Base-by-base conservation (phyloP, 2,329 filamentous ascomycete genomes). In the Colletotrichum eremochloae region DNA sequence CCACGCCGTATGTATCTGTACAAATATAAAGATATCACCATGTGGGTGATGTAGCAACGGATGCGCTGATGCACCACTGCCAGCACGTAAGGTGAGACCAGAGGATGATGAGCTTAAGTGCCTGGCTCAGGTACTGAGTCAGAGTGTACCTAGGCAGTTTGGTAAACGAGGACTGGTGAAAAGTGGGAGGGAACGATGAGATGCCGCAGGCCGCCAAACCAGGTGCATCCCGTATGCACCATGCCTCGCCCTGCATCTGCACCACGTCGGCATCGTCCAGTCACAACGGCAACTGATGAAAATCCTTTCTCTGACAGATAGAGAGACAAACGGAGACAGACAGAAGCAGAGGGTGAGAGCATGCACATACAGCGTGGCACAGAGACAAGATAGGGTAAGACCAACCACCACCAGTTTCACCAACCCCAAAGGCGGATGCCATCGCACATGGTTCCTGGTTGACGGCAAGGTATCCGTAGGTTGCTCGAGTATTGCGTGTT, bases 251-350 rank as follows among this genome's bases (percentile, higher is more conserved):
- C 46, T 63, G 61, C 61, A 53, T 56, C 64, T 68, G 68, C 68
- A 71, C 29, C 58, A 53, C 48, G 15, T 55, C 38, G 29, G 46
- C 60, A 70, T 46, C 52, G 5, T 33, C 58, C 69, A 68, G 65
- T 63, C 52, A 68, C 44, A 60, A 31, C 24, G 24, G 66, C 33
- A 36, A 31, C 18, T 33, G 55, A 2, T 44, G 46, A 70, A 72
- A 72, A 70, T 38, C 60, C 53, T 52, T 44, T 31, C 20, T 52
- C n/a, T 36, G 18, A 38, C 20, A 31, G 63, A 57, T 18, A 38
- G 18, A 56, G 7, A 31, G 29, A 31, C 5, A 31, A 15, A 31
- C 12, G 31, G 24, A 52, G 14, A 31, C 11, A 33, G 14, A 53
- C 6, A 46, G 33, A 36, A 36, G 2, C 46, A 12, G 46, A 48